These are phyloP conservation scores for Cryptococcus sp. DNA, from an alignment of 1,284 basidiomycete species.

Conservation along the genomic window DNA sequence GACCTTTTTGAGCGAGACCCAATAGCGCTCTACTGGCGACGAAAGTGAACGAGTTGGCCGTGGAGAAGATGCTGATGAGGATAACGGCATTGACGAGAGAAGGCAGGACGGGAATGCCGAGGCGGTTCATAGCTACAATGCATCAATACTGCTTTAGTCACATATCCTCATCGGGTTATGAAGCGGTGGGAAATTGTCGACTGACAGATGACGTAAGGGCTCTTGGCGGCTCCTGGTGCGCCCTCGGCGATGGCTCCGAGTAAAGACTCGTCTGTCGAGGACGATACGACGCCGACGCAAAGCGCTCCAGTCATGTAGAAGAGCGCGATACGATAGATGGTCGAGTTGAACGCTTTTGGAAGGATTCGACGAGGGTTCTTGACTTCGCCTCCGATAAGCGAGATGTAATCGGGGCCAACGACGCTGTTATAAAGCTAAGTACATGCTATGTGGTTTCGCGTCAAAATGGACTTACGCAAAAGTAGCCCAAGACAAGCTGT, in stretches of 20 bases:
- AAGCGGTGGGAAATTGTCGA: not conserved
- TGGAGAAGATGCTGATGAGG: conserved; percentile 22
- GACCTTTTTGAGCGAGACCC: conserved; percentile 54
- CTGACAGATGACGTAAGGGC: conserved; percentile 39
- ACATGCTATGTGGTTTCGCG: not conserved
- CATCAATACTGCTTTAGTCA: not conserved
- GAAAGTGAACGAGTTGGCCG: conserved; percentile 24
- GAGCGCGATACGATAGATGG: conserved; percentile 39
- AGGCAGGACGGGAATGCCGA: conserved; percentile 45
- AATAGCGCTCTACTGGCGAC: conserved; percentile 49
- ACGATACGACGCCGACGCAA: conserved; percentile 32
- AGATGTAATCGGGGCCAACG: conserved; percentile 37
- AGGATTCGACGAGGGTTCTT: conserved; percentile 38
- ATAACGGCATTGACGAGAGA: conserved; percentile 47
- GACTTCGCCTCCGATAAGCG: conserved; percentile 32
- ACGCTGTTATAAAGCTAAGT: conserved; percentile 15
- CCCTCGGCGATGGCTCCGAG: conserved; percentile 32
- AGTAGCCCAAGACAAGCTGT: conserved; percentile 31
- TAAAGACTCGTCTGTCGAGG: conserved; percentile 22
- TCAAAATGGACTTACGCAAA: conserved; percentile 30
- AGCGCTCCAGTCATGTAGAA: conserved; percentile 43
- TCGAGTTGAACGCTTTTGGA: conserved; percentile 44
- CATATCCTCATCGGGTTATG: not conserved
- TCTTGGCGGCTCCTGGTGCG: conserved; percentile 26
- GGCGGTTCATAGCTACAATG: conserved; percentile 41